phyloP scores from a whole-genome alignment of 108 stramenopile genomes.

The Thalassiosira profunda region DNA sequence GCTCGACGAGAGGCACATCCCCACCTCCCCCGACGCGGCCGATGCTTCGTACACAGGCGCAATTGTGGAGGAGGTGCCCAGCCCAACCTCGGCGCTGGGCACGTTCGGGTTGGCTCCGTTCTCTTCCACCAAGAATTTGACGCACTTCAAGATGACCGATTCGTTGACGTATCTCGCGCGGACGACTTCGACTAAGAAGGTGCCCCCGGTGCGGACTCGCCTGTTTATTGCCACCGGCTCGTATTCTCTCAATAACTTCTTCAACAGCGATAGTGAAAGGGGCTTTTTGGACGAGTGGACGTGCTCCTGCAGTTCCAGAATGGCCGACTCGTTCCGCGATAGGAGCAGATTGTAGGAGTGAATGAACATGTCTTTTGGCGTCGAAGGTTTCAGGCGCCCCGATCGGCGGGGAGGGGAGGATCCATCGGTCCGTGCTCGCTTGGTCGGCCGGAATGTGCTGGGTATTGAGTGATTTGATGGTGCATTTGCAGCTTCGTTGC shows the following conservation, averaged over 20 bases:
- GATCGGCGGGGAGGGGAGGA: conserved; percentile 28
- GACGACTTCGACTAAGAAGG: conserved; percentile 82
- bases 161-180: conserved; percentile 68
- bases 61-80: conserved; percentile 3
- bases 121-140: conserved; percentile 70
- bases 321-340: conserved; percentile 37
- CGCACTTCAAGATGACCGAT: conserved; percentile 64
- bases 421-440: neutral
- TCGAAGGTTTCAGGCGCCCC: conserved; percentile 25
- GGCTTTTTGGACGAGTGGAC: conserved; percentile 42
- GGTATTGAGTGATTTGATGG: neutral
- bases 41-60: conserved; percentile 6
- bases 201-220: conserved; percentile 69
- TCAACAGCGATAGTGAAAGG: conserved; percentile 52
- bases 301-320: conserved; percentile 37
- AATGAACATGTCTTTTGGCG: conserved; percentile 45
- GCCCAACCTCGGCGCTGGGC: conserved; percentile 55
- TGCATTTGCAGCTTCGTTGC: neutral
- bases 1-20: conserved; percentile 22
- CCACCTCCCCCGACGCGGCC: conserved; percentile 14
- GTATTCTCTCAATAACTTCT: conserved; percentile 62
- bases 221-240: conserved; percentile 78
- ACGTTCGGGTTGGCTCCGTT: conserved; percentile 69
- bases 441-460: neutral
- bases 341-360: conserved; percentile 38